phyloP scores from a whole-genome alignment of 176 grass and related monocot genomes.

The Pharus latifolius region DNA sequence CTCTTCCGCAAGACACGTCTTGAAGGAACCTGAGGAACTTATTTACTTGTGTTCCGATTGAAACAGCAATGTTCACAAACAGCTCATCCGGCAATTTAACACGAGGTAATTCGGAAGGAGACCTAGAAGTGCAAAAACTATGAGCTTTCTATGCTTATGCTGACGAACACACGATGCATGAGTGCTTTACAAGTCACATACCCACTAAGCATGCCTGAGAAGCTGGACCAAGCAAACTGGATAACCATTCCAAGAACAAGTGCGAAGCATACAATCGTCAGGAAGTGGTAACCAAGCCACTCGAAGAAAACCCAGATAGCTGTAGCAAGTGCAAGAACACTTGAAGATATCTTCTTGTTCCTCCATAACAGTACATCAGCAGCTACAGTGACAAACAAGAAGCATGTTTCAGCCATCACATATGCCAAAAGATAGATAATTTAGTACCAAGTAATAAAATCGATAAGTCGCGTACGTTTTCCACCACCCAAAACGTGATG shows the following conservation, averaged over 20 bases:
- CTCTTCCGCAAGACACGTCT: constrained; percentile 61
- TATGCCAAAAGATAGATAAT: background rate
- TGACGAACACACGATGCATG: background rate
- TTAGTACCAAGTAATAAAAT: background rate
- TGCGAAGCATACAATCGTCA: constrained; percentile 43
- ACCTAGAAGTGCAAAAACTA: constrained; percentile 19
- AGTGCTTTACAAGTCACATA: background rate
- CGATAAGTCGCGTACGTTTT: constrained; percentile 26
- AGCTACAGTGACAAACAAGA: constrained; percentile 17
- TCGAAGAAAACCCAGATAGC: constrained; percentile 75
- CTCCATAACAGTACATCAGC: constrained; percentile 87
- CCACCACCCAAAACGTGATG: constrained; percentile 70
- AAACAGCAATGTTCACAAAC: constrained; percentile 41
- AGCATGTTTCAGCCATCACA: background rate
- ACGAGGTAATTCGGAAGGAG: constrained; percentile 38
- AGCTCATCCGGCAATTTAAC: constrained; percentile 55
- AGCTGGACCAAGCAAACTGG: constrained; percentile 61
- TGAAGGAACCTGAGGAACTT: constrained; percentile 34
- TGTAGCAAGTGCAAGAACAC: constrained; percentile 58
- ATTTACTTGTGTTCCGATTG: constrained; percentile 49
- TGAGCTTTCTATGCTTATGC: background rate
- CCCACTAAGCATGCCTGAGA: constrained; percentile 40
- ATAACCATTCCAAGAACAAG: constrained; percentile 62
- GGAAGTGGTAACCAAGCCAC: constrained; percentile 76
- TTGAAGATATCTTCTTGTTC: constrained; percentile 92